Evolutionary conservation across 768 basidiomycete species (phyloP), one percentile per base, ranked within the genome.

Genomic region (Boletus coccyginus): DNA sequence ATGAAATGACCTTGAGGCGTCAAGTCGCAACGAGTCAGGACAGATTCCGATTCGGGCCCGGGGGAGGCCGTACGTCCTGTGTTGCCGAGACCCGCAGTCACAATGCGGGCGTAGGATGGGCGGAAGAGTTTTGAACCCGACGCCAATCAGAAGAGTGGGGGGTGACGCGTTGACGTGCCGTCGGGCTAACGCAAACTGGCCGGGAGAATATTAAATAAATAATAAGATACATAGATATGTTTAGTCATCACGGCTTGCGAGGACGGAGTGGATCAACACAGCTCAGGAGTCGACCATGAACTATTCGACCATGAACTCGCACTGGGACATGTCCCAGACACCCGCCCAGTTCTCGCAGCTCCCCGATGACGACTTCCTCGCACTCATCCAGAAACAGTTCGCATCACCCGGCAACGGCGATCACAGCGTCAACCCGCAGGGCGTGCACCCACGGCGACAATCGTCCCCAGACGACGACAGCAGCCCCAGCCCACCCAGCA

Each of bases 331-430:
- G 55, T 74, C 84, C 3, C 82, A 84, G 59, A 72, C 81, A 14
- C 69, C 80, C 19, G 71, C 80, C 35, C 67, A 67, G 43, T 83
- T 88, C 74, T 77, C 86, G 7, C 83, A 85, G 43, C 71, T 90
- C 42, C 78, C 84, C 12, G 88, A 91, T 66, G 85, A 85, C 64
- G 88, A 90, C 73, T 88, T 92, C 59, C 81, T 92, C 43, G 82
- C 86, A 12, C 78, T 91, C 49, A 78, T 92, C 3, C 85, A 87
- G 66, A 90, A 90, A 64, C 90, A 91, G 71, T 90, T 88, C 65
- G 76, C 82, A 35, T 61, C 71, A 21, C 31, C 71, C 0, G 63
- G 62, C 53, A 44, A 62, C 55, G 68, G 67, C 60, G 66, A 74
- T 44, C 75, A 78, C 27, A 27, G 27, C 27, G 27, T 27, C 27